Base-by-base conservation (phyloP, 805 yeast species). In the Lipomyces yamadae region DNA sequence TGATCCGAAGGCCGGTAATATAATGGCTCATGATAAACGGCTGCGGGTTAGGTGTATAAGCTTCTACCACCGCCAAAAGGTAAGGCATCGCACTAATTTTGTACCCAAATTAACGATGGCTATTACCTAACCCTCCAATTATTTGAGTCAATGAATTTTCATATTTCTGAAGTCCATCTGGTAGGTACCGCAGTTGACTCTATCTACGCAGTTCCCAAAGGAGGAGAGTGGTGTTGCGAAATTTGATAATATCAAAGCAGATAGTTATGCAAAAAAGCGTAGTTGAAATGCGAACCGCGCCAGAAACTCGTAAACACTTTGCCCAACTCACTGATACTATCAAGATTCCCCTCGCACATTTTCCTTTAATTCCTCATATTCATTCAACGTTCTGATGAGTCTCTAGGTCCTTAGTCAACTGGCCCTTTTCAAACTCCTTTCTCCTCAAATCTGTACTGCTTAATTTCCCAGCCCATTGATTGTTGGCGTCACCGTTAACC, bases 361-460 rank as follows among this genome's bases (percentile, higher is more conserved):
- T 24, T 42, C 18, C 48, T 7, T 8, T 42, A 24, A 18, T 42
- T 42, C 24, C 24, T 42, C 48, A 15, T 15, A 15, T 15, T 42
- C n/a, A 42, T 42, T 42, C 48, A 42, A n/a, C 24, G 15, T 42
- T 42, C 48, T 42, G 24, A 8, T 42, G 48, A 42, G 48, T 4
- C 24, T 8, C 39, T 37, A 10, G 39, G 39, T 13, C n/a, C 48
- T n/a, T 15, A 3, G 48, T 7, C 10, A 42, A 24, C 55, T 52
- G 34, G 18, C 7, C 35, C 34, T 13, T 29, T 52, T 52, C 55
- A 29, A 4, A 24, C 60, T 53, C 62, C 55, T 24, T 50, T 56
- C 53, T 34, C 59, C 58, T 61, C 54, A 68, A 30, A 37, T 65
- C 71, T 5, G 71, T 68, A 42, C 71, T 68, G 65, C 71, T 66